Evolutionary conservation across 176 grass and related monocot genomes (phyloP).

Genomic region (Tuctoria greenei): DNA sequence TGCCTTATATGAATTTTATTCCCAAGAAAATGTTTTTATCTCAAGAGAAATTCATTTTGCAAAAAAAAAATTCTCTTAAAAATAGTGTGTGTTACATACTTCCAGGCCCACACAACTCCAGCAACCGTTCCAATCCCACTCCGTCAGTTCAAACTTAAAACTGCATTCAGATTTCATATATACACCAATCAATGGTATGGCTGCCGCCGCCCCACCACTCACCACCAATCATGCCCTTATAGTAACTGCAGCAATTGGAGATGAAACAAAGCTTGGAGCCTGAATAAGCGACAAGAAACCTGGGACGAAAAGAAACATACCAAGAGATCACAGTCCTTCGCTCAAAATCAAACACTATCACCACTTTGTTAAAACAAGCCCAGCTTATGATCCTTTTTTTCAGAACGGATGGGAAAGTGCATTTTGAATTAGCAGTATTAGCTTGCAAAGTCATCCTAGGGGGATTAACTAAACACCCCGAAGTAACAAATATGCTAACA

Average conservation of each 20-base stretch:
- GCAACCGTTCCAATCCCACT: slow-evolving; percentile 5
- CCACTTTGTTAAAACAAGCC: slow-evolving; percentile 5
- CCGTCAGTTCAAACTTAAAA: slow-evolving; percentile 31
- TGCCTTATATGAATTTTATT: too few relatives aligned
- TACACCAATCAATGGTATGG: slow-evolving; percentile 10
- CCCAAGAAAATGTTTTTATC: too few relatives aligned
- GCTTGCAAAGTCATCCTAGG: not conserved
- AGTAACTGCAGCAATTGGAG: slow-evolving; percentile 31
- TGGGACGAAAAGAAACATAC: slow-evolving; percentile 39
- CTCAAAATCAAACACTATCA: slow-evolving; percentile 17
- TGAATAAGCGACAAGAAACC: slow-evolving; percentile 52
- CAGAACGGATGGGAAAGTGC: not conserved
- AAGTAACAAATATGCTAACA: not conserved
- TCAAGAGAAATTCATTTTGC: too few relatives aligned
- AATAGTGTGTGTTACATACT: too few relatives aligned
- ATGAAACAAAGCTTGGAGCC: slow-evolving; percentile 45
- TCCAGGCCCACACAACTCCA: not conserved
- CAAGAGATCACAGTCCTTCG: slow-evolving; percentile 30
- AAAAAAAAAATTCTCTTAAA: too few relatives aligned
- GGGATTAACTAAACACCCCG: too few relatives aligned
- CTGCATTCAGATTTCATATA: slow-evolving; percentile 28
- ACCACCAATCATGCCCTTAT: slow-evolving; percentile 34
- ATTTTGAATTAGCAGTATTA: not conserved
- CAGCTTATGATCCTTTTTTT: not conserved
- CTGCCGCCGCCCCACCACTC: not conserved